phyloP scores from a whole-genome alignment of 768 basidiomycete genomes.

The Clavaria fumosa region DNA sequence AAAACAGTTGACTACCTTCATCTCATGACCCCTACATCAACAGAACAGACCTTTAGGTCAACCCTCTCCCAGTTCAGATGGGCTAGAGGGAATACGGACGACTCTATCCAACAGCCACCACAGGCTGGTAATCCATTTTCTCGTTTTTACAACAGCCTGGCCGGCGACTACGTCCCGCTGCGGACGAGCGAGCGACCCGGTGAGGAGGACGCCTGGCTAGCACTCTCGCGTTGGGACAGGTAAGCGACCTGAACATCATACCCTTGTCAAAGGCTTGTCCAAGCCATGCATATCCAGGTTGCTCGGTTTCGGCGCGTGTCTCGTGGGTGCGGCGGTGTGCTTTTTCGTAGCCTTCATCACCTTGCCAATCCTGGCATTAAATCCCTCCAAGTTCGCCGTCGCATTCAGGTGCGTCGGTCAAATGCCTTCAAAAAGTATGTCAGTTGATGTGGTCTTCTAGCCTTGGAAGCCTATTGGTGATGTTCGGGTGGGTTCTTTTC shows the following conservation, averaged over 20 bases:
- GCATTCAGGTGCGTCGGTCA: slow-evolving; percentile 4
- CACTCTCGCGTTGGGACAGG: slow-evolving; percentile 89
- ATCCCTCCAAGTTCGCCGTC: slow-evolving; percentile 11
- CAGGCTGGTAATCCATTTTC: slow-evolving; percentile 54
- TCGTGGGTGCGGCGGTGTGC: slow-evolving; percentile 84
- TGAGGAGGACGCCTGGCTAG: slow-evolving; percentile 95
- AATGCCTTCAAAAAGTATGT: too few species aligned
- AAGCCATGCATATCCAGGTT: slow-evolving; percentile 31
- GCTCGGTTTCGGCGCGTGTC: slow-evolving; percentile 79
- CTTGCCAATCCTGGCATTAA: slow-evolving; percentile 37
- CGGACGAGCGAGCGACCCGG: slow-evolving; percentile 68
- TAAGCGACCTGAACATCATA: slow-evolving; percentile 16
- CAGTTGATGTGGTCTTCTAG: slow-evolving; percentile 68
- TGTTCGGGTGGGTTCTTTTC: slow-evolving; percentile 62
- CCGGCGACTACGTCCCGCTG: slow-evolving; percentile 79
- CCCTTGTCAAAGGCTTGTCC: background rate
- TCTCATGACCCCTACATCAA: slow-evolving; percentile 9
- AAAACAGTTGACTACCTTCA: background rate
- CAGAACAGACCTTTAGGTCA: slow-evolving; percentile 55
- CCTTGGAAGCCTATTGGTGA: slow-evolving; percentile 82
- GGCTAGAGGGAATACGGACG: slow-evolving; percentile 58
- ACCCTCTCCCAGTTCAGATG: slow-evolving; percentile 81
- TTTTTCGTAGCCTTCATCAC: slow-evolving; percentile 86
- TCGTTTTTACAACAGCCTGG: slow-evolving; percentile 75
- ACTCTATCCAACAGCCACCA: slow-evolving; percentile 36